A percentile compares a stretch with the other conserved stretches of the same genome.
Conservation (phyloP, 345 rosid genomes). For the Murraya paniculata region DNA sequence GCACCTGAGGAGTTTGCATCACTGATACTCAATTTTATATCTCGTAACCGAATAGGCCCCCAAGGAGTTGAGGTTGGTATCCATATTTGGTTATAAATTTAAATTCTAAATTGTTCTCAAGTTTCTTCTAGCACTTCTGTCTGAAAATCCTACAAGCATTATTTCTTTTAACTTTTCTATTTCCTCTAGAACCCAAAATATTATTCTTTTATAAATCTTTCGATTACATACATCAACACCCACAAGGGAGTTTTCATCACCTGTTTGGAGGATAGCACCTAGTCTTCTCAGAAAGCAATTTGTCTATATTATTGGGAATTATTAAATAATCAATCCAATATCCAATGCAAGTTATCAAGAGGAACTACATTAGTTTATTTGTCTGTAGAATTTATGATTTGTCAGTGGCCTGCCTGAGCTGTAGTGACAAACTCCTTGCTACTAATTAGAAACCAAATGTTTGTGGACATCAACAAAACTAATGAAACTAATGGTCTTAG, state of each 20-base stretch:
- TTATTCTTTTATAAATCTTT: not conserved
- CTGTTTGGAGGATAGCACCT: not conserved
- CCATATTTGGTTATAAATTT: not conserved
- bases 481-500: not conserved
- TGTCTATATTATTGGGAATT: not conserved
- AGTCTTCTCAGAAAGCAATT: not conserved
- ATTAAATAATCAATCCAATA: not conserved
- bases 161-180: not conserved
- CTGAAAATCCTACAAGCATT: not conserved
- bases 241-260: not conserved
- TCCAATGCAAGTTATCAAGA: not conserved
- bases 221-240: not conserved
- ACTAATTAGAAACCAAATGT: not conserved
- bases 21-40: constrained; percentile 57
- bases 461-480: not conserved
- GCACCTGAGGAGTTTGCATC: constrained; percentile 86
- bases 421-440: not conserved
- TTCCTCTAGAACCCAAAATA: not conserved
- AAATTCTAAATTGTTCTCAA: not conserved
- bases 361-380: not conserved
- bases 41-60: constrained; percentile 83
- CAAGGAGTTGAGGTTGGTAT: constrained; percentile 75
- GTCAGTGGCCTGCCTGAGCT: not conserved
- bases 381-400: not conserved
- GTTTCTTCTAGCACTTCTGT: not conserved